Conservation (phyloP, 345 rosid species). For the Boechera retrofracta region DNA sequence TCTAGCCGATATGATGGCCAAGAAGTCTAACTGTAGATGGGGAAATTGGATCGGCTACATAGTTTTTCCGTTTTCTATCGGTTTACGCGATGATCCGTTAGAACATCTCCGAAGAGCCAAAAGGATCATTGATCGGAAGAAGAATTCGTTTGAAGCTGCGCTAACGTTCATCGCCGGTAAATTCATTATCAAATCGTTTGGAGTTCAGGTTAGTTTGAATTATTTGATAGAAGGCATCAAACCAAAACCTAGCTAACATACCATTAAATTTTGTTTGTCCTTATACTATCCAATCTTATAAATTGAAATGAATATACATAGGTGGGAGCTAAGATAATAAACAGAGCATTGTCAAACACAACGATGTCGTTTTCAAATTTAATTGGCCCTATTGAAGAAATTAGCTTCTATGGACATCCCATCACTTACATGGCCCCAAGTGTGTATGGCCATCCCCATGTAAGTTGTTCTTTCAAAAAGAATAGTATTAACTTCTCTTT, state of each 20-base stretch:
- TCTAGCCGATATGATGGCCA: conserved; percentile 61
- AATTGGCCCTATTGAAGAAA: conserved; percentile 67
- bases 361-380: conserved; percentile 67
- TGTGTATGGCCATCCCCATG: conserved; percentile 72
- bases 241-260: not conserved
- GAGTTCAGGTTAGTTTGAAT: conserved; percentile 48
- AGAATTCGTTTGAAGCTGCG: conserved; percentile 58
- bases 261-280: conserved; percentile 14
- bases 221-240: not conserved
- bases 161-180: conserved; percentile 32
- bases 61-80: conserved; percentile 57
- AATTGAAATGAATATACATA: conserved; percentile 31
- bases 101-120: conserved; percentile 59
- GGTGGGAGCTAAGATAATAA: conserved; percentile 47
- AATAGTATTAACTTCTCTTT: not conserved
- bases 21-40: conserved; percentile 54
- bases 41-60: conserved; percentile 67
- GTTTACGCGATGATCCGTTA: conserved; percentile 52
- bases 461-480: conserved; percentile 17
- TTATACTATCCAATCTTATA: not conserved
- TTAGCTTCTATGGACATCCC: conserved; percentile 66
- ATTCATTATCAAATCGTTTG: conserved; percentile 44
- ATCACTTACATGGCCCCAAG: conserved; percentile 66
- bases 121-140: conserved; percentile 54
- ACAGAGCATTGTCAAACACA: conserved; percentile 51